These are phyloP conservation scores for Phoenix roebelenii DNA, from an alignment of 176 grass and related monocot genomes.

Conservation along the genomic window DNA sequence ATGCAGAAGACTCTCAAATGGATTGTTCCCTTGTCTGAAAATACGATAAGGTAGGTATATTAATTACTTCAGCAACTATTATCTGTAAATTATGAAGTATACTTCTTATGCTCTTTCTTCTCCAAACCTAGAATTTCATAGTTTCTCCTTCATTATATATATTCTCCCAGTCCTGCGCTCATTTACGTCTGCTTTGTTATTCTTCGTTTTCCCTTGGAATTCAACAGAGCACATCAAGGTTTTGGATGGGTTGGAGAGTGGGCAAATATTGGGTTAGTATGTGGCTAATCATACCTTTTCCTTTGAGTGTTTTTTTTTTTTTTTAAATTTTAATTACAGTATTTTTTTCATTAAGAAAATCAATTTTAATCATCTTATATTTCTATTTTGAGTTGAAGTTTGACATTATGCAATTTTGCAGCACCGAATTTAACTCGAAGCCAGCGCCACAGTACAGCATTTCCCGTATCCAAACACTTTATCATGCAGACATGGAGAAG, in stretches of 20 bases:
- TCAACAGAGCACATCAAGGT: conserved; percentile 81
- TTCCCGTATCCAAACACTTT: conserved; percentile 67
- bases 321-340: too few species aligned
- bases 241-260: conserved; percentile 98
- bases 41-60: conserved; percentile 55
- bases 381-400: too few species aligned
- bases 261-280: conserved; percentile 85
- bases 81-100: conserved; percentile 12
- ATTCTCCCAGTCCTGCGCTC: neutral
- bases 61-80: too few species aligned
- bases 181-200: neutral
- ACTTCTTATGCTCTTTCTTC: neutral
- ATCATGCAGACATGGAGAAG: conserved; percentile 68
- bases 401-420: conserved; percentile 21
- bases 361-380: too few species aligned
- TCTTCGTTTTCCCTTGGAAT: conserved; percentile 11
- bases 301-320: too few species aligned
- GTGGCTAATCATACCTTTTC: conserved; percentile 5
- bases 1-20: conserved; percentile 86
- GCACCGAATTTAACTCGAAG: conserved; percentile 66
- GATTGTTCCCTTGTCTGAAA: conserved; percentile 79
- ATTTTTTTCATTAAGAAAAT: too few species aligned
- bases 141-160: neutral
- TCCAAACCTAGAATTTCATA: too few species aligned
- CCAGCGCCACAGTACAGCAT: conserved; percentile 28